Evolutionary conservation across 2,329 filamentous ascomycete genomes (phyloP), one percentile per base, ranked within the genome.

Genomic region (Colletotrichum sp.): DNA sequence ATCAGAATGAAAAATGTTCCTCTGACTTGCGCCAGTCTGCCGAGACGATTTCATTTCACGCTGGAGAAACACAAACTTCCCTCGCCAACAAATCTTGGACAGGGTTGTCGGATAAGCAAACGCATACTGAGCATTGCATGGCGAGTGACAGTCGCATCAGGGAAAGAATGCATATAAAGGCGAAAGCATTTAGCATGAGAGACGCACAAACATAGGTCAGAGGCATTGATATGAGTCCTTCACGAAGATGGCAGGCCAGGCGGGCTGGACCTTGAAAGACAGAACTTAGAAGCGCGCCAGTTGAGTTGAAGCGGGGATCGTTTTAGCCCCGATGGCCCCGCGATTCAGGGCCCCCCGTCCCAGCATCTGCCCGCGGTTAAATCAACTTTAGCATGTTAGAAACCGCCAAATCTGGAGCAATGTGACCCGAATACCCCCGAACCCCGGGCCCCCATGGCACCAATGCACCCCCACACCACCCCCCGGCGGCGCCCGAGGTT

Each of bases 31-130:
- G 25, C 48, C 78, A 96, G 94, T 95, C 79, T 94, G 94, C 79
- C 91, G 92, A 39, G 95, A 98, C 79, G 95, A 98, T 83, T 98
- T 93, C 78, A 87, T 95, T 77, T 96, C 94, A 19, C 90, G 93
- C 74, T 95, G 93, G 87, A 90, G 93, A 77, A 92, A 94, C 79
- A 93, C 93, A 5, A 96, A 94, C 81, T 92, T 90, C 77, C 79
- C 85, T 0, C 84, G 85, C n/a, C 82, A 88, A 22, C 79, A 87
- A 25, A 86, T 91, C 32, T 82, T 89, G 27, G 76, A 72, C 66
- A 75, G 76, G 52, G 77, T 78, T 68, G 75, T 70, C 13, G 77
- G 77, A 13, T 78, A 12, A 72, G 61, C 4, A 9, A 48, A 2
- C 12, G 61, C n/a, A 36, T 52, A 52, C 52, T 8, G 30, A 59